Percentiles rank a stretch among this genome's conserved stretches.
Evolutionary conservation across 352 stramenopile species (phyloP).

Genomic region (Pythium chondricola): DNA sequence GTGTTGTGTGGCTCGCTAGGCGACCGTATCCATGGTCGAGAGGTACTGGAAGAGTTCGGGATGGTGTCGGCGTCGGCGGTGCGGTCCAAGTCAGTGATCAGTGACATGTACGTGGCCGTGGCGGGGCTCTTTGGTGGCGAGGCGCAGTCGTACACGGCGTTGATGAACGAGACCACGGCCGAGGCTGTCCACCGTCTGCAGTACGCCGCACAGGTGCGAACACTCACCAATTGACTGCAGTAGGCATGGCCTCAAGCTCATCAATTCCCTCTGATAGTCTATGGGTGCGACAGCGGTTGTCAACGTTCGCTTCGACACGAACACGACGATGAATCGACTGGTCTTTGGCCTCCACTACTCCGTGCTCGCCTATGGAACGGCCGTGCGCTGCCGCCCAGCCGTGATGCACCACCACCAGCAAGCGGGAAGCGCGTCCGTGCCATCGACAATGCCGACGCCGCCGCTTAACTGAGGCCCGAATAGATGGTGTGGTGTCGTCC

Average conservation of each 20-base stretch:
- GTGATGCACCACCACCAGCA: conserved; percentile 9
- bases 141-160: conserved; percentile 64
- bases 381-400: conserved; percentile 49
- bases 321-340: conserved; percentile 82
- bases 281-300: conserved; percentile 71
- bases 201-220: conserved; percentile 43
- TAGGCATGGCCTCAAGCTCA: too few relatives aligned
- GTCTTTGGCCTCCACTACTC: conserved; percentile 81
- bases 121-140: conserved; percentile 67
- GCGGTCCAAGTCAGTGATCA: conserved; percentile 77
- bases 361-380: conserved; percentile 74
- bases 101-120: conserved; percentile 76
- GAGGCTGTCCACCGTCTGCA: conserved; percentile 77
- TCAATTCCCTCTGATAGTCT: too few relatives aligned
- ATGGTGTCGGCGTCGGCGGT: conserved; percentile 71
- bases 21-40: conserved; percentile 56
- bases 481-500: background rate
- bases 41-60: conserved; percentile 69
- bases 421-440: conserved; percentile 2
- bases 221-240: too few relatives aligned
- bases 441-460: background rate
- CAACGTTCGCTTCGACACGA: conserved; percentile 79
- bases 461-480: too few relatives aligned
- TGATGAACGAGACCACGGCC: conserved; percentile 80
- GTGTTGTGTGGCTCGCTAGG: conserved; percentile 19